Percentiles rank a stretch among this genome's conserved stretches.
phyloP scores from a whole-genome alignment of 768 basidiomycete genomes.

The Rhizopogon roseolus region DNA sequence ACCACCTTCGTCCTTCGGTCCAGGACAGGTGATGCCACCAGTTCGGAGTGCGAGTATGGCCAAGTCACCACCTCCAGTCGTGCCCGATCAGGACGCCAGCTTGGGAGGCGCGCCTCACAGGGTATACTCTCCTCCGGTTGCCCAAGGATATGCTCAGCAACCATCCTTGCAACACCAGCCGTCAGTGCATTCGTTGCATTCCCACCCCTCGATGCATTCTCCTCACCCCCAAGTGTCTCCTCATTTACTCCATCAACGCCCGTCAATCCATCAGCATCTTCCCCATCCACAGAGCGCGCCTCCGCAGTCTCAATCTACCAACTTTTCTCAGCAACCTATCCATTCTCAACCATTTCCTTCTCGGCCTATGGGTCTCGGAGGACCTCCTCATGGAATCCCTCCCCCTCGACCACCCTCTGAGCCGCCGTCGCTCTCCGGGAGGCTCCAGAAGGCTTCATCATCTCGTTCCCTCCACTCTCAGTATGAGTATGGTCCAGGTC shows the following conservation, averaged over 20 bases:
- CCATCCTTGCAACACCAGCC: constrained; percentile 14
- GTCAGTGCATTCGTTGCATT: constrained; percentile 21
- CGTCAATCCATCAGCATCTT: constrained; percentile 8
- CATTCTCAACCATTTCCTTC: constrained; percentile 8
- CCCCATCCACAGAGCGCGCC: constrained; percentile 9
- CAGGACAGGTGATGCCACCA: constrained; percentile 34
- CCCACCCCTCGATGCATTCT: constrained; percentile 19
- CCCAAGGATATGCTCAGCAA: constrained; percentile 10
- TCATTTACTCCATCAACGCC: constrained; percentile 9
- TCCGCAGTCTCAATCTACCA: constrained; percentile 15
- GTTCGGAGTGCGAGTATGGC: constrained; percentile 32
- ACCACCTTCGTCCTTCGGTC: constrained; percentile 30
- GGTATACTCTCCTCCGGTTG: constrained; percentile 10
- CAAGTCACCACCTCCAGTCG: constrained; percentile 17
- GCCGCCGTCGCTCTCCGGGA: constrained; percentile 23
- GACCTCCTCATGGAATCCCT: constrained; percentile 16
- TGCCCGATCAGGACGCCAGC: constrained; percentile 17
- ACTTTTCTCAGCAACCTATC: constrained; percentile 7
- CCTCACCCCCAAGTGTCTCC: constrained; percentile 21
- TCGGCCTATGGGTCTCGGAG: constrained; percentile 9
- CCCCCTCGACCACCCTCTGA: constrained; percentile 46
- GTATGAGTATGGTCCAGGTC: constrained; percentile 34
- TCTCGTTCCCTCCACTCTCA: constrained; percentile 55
- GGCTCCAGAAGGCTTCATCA: constrained; percentile 50
- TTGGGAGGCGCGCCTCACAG: constrained; percentile 12